Evolutionary conservation across 78 protist species (phyloP).

Genomic region (Goniomonas avonlea): DNA sequence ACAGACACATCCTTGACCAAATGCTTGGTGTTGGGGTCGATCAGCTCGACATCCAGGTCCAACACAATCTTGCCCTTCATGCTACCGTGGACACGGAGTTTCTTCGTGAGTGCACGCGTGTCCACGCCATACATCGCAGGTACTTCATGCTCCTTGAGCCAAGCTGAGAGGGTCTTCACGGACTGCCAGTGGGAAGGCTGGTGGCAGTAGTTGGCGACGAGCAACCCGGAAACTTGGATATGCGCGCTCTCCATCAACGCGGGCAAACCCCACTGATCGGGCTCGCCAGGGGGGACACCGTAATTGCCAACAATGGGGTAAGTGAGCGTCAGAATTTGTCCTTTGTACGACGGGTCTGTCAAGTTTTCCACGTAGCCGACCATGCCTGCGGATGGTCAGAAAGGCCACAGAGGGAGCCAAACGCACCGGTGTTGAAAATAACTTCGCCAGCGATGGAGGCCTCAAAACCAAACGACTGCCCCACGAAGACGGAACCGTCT

Average conservation of each 20-base stretch:
- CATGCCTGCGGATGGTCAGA: too few species aligned
- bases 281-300: conserved; percentile 76
- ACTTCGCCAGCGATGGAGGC: conserved; percentile 78
- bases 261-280: conserved; percentile 56
- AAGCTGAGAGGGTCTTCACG: conserved; percentile 58
- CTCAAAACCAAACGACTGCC: conserved; percentile 78
- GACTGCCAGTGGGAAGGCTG: conserved; percentile 85
- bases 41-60: not conserved
- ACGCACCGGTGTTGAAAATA: conserved; percentile 86
- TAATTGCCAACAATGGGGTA: conserved; percentile 89
- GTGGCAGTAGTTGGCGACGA: conserved; percentile 66
- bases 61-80: conserved; percentile 46
- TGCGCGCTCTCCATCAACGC: conserved; percentile 9
- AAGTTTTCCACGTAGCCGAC: conserved; percentile 87
- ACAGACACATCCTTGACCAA: too few species aligned
- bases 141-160: conserved; percentile 70
- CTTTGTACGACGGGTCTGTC: conserved; percentile 86
- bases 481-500: conserved; percentile 75
- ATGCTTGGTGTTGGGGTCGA: conserved; percentile 47
- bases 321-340: conserved; percentile 83
- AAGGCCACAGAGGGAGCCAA: too few species aligned
- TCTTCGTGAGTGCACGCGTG: conserved; percentile 83
- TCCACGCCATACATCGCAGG: conserved; percentile 90
- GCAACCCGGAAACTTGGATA: not conserved
- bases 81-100: conserved; percentile 43